A percentile compares a stretch with the other conserved stretches of the same genome.
phyloP scores from a whole-genome alignment of 768 basidiomycete species.

The Pholiota molesta region DNA sequence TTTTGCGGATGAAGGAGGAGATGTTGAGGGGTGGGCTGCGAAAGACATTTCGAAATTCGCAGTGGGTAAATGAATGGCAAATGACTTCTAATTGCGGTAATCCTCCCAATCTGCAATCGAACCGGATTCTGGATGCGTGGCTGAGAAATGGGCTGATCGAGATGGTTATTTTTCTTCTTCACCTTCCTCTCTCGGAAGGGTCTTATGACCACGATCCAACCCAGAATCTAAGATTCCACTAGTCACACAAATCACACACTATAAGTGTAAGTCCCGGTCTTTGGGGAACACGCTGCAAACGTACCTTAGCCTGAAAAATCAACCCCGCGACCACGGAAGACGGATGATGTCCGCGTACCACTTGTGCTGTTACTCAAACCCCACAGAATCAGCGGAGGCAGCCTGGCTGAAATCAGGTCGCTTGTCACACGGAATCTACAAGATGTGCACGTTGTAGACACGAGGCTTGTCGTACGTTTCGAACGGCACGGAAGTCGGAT shows the following conservation, averaged over 20 bases:
- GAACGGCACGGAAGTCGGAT: conserved; percentile 2
- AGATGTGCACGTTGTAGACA: neutral
- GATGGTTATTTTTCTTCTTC: neutral
- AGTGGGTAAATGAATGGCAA: conserved; percentile 1
- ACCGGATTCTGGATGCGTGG: conserved; percentile 1
- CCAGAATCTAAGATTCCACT: neutral
- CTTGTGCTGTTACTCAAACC: neutral
- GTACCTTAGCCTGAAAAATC: neutral
- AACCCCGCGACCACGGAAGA: conserved; percentile 2
- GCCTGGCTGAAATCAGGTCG: neutral
- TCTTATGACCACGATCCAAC: neutral
- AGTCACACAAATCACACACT: neutral
- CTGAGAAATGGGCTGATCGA: conserved; percentile 4
- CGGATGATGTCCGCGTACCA: conserved; percentile 1
- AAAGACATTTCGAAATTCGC: neutral
- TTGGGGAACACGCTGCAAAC: conserved; percentile 2
- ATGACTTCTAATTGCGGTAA: neutral
- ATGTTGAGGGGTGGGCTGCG: neutral
- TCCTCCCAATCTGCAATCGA: conserved; percentile 1
- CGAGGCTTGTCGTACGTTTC: conserved; percentile 1
- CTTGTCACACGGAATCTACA: neutral
- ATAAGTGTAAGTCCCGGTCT: conserved; percentile 1
- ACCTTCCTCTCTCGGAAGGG: neutral
- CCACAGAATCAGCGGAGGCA: neutral
- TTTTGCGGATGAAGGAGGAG: neutral